Percentiles rank a stretch among this genome's conserved stretches.
Evolutionary conservation across 192 early-diverging fungal species (phyloP).

Genomic region (Umbelopsis sp.): DNA sequence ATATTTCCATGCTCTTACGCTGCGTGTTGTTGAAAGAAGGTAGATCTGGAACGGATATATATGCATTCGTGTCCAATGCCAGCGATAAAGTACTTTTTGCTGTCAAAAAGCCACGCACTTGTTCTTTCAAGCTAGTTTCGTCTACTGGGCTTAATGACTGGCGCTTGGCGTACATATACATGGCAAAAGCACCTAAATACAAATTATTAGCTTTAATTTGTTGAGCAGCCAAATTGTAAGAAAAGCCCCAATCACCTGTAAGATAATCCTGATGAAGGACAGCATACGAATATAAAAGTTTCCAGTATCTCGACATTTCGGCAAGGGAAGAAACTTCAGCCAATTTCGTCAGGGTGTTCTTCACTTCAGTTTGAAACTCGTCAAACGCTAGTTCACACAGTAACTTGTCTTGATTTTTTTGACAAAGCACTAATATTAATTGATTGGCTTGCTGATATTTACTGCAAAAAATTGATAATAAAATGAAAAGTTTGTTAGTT

Average conservation of each 20-base stretch:
- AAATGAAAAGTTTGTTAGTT: background rate
- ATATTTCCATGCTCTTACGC: background rate
- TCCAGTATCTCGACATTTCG: constrained; percentile 11
- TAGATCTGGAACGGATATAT: background rate
- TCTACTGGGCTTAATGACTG: background rate
- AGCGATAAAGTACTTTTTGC: constrained; percentile 18
- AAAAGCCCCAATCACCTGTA: background rate
- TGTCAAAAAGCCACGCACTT: constrained; percentile 15
- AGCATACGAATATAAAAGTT: constrained; percentile 21
- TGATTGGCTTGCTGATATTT: constrained; percentile 15
- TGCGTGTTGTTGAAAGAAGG: background rate
- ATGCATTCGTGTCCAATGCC: background rate
- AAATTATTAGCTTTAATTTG: background rate
- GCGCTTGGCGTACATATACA: constrained; percentile 24
- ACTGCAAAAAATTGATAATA: background rate
- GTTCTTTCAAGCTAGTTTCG: constrained; percentile 1
- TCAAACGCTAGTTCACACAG: constrained; percentile 14
- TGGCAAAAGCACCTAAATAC: constrained; percentile 13
- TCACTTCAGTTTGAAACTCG: constrained; percentile 18
- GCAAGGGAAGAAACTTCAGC: constrained; percentile 8
- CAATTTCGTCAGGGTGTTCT: background rate
- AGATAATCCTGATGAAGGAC: constrained; percentile 8
- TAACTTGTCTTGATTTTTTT: constrained; percentile 20
- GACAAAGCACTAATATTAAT: constrained; percentile 7
- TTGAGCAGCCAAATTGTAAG: background rate